Conservation (phyloP, 345 rosid genomes). For the Lepidium aucheri region DNA sequence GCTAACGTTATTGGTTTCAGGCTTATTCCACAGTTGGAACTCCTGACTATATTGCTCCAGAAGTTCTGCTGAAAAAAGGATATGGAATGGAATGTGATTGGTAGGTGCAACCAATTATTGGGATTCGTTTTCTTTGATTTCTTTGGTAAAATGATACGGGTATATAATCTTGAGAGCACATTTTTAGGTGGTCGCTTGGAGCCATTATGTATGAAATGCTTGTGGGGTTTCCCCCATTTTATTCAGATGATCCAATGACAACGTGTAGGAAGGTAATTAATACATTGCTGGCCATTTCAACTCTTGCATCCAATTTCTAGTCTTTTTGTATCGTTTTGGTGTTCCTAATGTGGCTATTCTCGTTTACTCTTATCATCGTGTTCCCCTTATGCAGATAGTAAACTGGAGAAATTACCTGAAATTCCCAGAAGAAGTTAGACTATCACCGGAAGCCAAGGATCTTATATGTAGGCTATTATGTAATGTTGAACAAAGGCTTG, state of each 20-base stretch:
- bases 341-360: not conserved
- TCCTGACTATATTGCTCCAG: slow-evolving; percentile 97
- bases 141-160: not conserved
- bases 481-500: slow-evolving; percentile 88
- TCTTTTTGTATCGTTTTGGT: not conserved
- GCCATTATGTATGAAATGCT: slow-evolving; percentile 99
- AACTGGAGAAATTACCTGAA: slow-evolving; percentile 98
- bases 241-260: slow-evolving; percentile 97
- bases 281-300: not conserved
- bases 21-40: slow-evolving; percentile 99
- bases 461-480: slow-evolving; percentile 83
- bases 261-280: slow-evolving; percentile 86
- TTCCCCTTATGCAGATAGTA: slow-evolving; percentile 54
- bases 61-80: slow-evolving; percentile 93
- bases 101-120: slow-evolving; percentile 39
- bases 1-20: slow-evolving; percentile 36
- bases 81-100: slow-evolving; percentile 99
- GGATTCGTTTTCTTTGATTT: not conserved
- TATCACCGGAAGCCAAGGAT: slow-evolving; percentile 88
- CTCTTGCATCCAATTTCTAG: not conserved
- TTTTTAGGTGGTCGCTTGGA: slow-evolving; percentile 97
- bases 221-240: slow-evolving; percentile 97
- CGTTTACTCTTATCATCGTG: not conserved
- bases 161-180: slow-evolving; percentile 18
- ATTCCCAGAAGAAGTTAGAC: slow-evolving; percentile 94